Conservation (phyloP, 345 rosid species). For the Lumnitzera racemosa region DNA sequence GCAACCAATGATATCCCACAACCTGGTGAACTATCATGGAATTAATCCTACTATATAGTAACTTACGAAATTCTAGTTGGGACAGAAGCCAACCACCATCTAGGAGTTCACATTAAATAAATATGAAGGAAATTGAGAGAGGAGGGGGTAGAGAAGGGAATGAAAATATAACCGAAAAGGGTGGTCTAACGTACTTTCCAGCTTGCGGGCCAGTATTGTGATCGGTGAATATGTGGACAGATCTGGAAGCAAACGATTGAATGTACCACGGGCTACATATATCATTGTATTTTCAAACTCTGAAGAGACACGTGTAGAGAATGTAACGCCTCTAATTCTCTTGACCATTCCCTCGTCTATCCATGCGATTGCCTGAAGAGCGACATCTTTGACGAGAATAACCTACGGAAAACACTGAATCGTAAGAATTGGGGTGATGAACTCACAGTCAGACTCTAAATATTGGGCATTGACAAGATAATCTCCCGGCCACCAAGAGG, state of each 20-base stretch:
- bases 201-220: conserved; percentile 66
- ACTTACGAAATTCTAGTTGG: too few species aligned
- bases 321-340: conserved; percentile 80
- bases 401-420: background rate
- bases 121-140: too few species aligned
- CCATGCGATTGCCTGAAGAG: conserved; percentile 65
- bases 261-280: conserved; percentile 81
- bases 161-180: too few species aligned
- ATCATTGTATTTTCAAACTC: conserved; percentile 82
- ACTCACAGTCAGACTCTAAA: conserved; percentile 50
- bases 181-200: conserved; percentile 60
- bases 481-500: conserved; percentile 89
- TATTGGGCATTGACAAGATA: conserved; percentile 49
- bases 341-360: conserved; percentile 86
- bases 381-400: conserved; percentile 9
- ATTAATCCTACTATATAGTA: background rate
- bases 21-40: conserved; percentile 70
- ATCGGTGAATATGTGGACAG: conserved; percentile 65
- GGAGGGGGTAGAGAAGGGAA: too few species aligned
- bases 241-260: conserved; percentile 77
- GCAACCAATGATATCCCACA: conserved; percentile 89
- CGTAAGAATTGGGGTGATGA: background rate
- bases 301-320: conserved; percentile 64
- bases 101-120: too few species aligned
- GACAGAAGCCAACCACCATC: background rate